Base-by-base conservation (phyloP, 495 filamentous ascomycete genomes). In the Lepidopterella palustris region DNA sequence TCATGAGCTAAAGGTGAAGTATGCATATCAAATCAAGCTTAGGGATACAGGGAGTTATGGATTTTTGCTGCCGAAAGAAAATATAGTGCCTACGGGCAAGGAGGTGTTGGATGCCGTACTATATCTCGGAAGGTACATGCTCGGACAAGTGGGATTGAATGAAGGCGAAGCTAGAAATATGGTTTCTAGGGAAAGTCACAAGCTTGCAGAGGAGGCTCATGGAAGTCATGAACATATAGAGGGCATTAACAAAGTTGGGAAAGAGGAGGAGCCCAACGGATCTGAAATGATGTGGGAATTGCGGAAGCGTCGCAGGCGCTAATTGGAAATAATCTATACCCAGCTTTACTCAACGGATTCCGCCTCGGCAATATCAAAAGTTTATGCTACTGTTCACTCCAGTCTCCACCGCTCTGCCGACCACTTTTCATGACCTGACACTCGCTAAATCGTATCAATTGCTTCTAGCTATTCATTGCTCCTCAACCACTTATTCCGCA, bases 11-110 rank as follows among this genome's bases (percentile, higher is more conserved):
- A 75, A 81, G 45, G 87, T 92, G n/a, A 82, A 77, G 31, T 93
- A 87, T 67, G 84, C 89, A 25, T 98, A 95, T 67, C 93, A 97
- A 76, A 87, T 98, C 71, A 97, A 97, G 72, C 77, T 98, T 23
- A 80, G 93, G 32, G 93, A 98, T 74, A 95, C 89, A 0, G 93
- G 93, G 2, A 93, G 84, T 72, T 97, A 97, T 70, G 93, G 93
- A 0, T 98, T 97, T 66, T 76, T 98, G 49, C 77, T 98, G 8
- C 93, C 93, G 0, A 84, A 82, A 31, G 86, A 92, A 57, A 80
- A 96, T 61, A 98, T 98, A 53, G 72, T 96, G 4, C 92, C 93
- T 0, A 92, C 90, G 0, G 93, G 93, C 2, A 83, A 89, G 72
- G 93, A 98, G 71, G 78, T 89, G 21, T 85, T 92, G 64, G 84